These are phyloP conservation scores for Penicillium mononematosum DNA, from an alignment of 495 filamentous ascomycete species.

Conservation along the genomic window DNA sequence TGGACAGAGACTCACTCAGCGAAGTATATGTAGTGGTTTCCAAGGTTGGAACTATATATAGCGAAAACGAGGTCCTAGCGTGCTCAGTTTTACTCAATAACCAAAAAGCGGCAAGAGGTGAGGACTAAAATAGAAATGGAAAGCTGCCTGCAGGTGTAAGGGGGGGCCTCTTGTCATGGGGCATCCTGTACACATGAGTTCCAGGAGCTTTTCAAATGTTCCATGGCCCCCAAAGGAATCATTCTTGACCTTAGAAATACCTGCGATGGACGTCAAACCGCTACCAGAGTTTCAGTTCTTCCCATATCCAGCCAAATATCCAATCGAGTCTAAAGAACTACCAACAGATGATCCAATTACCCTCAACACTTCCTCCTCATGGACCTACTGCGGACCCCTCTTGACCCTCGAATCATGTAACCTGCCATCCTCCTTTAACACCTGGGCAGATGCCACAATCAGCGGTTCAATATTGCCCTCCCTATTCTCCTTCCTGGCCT, in stretches of 20 bases:
- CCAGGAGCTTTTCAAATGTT: not conserved
- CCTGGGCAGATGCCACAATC: slow-evolving; percentile 23
- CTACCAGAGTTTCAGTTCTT: slow-evolving; percentile 18
- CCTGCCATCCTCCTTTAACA: slow-evolving; percentile 27
- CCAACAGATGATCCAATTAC: slow-evolving; percentile 10
- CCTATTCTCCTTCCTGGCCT: slow-evolving; percentile 23
- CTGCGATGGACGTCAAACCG: slow-evolving; percentile 13
- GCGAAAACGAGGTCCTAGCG: too few species aligned
- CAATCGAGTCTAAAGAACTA: slow-evolving; percentile 3
- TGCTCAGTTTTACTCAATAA: too few species aligned
- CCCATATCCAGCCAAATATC: slow-evolving; percentile 7
- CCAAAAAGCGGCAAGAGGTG: too few species aligned
- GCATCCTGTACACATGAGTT: too few species aligned
- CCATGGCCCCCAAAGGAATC: not conserved
- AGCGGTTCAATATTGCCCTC: slow-evolving; percentile 18
- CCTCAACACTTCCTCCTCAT: slow-evolving; percentile 23
- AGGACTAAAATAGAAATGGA: too few species aligned
- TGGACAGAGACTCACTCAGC: too few species aligned
- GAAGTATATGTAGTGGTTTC: too few species aligned
- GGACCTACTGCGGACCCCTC: slow-evolving; percentile 30
- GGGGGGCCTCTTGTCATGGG: too few species aligned
- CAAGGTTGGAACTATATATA: too few species aligned
- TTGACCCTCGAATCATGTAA: slow-evolving; percentile 16
- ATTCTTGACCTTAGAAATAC: not conserved
- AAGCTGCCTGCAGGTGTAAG: too few species aligned